phyloP scores from a whole-genome alignment of 345 rosid genomes.

The Hypericum androsaemum region DNA sequence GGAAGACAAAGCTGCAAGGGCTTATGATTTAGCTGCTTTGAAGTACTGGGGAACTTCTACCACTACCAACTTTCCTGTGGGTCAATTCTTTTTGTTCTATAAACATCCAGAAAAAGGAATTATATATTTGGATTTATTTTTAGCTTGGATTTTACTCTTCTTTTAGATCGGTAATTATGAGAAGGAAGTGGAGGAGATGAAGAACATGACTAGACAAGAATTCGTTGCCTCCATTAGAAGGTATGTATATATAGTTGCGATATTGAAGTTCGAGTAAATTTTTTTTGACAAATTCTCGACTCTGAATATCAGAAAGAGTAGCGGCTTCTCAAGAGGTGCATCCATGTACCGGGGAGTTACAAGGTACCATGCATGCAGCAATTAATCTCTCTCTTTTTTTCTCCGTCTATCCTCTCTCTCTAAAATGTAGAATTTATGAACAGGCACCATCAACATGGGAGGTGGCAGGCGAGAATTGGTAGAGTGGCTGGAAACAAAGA shows the following conservation, averaged over 20 bases:
- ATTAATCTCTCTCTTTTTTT: conserved; percentile 7
- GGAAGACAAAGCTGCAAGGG: conserved; percentile 98
- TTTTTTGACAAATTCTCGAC: neutral
- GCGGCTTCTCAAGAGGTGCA: conserved; percentile 98
- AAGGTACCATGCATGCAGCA: conserved; percentile 28
- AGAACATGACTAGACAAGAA: conserved; percentile 86
- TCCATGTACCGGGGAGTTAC: conserved; percentile 96
- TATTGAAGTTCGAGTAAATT: neutral
- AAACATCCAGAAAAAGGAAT: no score
- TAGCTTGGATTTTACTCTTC: neutral
- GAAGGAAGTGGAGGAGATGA: conserved; percentile 83
- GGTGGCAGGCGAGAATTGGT: conserved; percentile 98
- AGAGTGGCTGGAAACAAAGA: conserved; percentile 98
- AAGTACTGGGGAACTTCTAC: conserved; percentile 99
- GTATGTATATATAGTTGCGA: conserved; percentile 18
- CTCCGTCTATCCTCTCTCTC: conserved; percentile 4
- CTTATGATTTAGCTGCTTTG: conserved; percentile 91
- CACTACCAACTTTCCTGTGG: conserved; percentile 87
- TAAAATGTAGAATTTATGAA: neutral
- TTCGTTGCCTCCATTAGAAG: conserved; percentile 90
- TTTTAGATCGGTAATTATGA: conserved; percentile 59
- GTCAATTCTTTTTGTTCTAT: neutral
- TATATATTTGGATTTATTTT: no score
- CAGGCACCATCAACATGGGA: conserved; percentile 96
- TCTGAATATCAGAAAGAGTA: conserved; percentile 49